Evolutionary conservation across 2,329 filamentous ascomycete species (phyloP), one percentile per base, ranked within the genome.

Genomic region (Neonectria punicea): DNA sequence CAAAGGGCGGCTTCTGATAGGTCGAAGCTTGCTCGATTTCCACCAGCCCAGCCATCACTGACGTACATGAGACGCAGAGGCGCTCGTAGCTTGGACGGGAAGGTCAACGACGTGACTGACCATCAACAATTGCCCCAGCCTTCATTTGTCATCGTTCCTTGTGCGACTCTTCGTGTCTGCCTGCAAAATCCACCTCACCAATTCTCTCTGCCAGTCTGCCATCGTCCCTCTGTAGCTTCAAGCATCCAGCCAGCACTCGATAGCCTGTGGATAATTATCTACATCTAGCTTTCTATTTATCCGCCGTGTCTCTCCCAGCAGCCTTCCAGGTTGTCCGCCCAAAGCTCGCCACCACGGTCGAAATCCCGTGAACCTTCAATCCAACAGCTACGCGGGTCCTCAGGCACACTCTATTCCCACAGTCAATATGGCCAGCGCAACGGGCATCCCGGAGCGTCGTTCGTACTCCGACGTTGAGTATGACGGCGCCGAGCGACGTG

Each of bases 341-440:
- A 36, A 20, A 32, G n/a, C 28, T 22, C 43, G 44, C 30, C 64
- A 44, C 51, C 34, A 39, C 41, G 8, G 5, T 13, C 28, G 25
- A 43, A 50, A 20, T 20, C 20, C 18, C 25, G 18, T 58, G 7
- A 50, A 28, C 46, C 53, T 57, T 61, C 39, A 39, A 28, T 22
- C 20, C 32, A 28, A 25, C 63, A 20, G 53, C 30, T n/a, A 28
- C 25, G 5, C 10, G n/a, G 34, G 34, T n/a, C 2, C n/a, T 49
- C 39, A 25, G 18, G 22, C 32, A 30, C 20, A 49, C 18, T 18
- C 51, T 30, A 20, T 20, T 20, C 39, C 41, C 14, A n/a, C 32
- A 51, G 20, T 44, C 53, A 70, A 49, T 58, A 93, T 93, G 91
- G 86, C 90, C 34, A 92, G 90, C 66, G 85, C 89, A 59, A 90